Conservation (phyloP, 257 asterid genomes). For the Petunia secreta region DNA sequence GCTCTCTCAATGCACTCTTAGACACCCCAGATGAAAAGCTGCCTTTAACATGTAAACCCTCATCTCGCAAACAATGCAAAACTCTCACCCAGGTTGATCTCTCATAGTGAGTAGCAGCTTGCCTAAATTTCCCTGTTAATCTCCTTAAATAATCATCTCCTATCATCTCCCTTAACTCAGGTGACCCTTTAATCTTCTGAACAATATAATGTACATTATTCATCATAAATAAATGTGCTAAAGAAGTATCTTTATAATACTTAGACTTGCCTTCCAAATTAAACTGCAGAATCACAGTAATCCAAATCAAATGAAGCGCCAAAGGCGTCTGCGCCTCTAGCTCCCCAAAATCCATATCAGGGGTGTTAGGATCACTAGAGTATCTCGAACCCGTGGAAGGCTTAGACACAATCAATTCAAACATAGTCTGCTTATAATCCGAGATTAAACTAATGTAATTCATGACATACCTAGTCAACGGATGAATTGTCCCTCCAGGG, state of each 20-base stretch:
- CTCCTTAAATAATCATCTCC: constrained; percentile 69
- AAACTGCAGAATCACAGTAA: constrained; percentile 70
- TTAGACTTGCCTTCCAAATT: constrained; percentile 79
- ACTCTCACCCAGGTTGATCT: constrained; percentile 82
- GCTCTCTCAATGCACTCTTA: constrained; percentile 75
- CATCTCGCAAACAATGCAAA: constrained; percentile 83
- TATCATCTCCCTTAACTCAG: constrained; percentile 84
- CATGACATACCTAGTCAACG: constrained; percentile 92
- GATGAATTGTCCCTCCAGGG: constrained; percentile 96
- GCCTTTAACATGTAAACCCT: constrained; percentile 82
- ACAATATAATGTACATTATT: constrained; percentile 87
- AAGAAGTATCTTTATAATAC: constrained; percentile 73
- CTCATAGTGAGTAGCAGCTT: constrained; percentile 72
- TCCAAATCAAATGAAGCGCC: constrained; percentile 85
- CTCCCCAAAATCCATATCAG: constrained; percentile 77
- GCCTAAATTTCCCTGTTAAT: constrained; percentile 60
- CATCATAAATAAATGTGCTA: constrained; percentile 90
- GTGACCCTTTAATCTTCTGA: constrained; percentile 74
- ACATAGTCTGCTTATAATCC: constrained; percentile 69
- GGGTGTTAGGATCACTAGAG: constrained; percentile 62
- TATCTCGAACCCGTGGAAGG: constrained; percentile 71
- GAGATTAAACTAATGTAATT: constrained; percentile 80
- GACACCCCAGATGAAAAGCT: constrained; percentile 86
- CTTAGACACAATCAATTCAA: constrained; percentile 69
- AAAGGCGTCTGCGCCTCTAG: constrained; percentile 59